Conservation (phyloP, 106 monocot species). For the Acanthochlamys bracteata region DNA sequence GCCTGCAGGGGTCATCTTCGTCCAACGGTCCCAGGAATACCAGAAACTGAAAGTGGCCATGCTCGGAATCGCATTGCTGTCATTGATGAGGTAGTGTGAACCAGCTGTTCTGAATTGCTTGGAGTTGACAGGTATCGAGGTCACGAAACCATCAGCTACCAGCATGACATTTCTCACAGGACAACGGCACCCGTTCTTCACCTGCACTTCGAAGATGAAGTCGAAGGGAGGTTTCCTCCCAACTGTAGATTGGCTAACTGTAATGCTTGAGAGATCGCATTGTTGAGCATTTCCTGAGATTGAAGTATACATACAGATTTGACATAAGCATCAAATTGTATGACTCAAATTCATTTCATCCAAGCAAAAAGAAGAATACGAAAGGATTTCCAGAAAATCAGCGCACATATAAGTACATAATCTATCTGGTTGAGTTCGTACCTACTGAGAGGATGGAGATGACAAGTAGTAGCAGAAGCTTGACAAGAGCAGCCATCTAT, state of each 20-base stretch:
- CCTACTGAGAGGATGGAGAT: conserved; percentile 7
- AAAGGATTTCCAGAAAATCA: neutral
- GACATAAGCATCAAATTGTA: neutral
- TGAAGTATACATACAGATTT: neutral
- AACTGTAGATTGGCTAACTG: conserved; percentile 11
- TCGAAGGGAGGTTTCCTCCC: conserved; percentile 22
- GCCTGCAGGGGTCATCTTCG: conserved; percentile 18
- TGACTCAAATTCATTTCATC: neutral
- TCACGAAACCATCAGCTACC: conserved; percentile 22
- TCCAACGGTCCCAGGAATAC: conserved; percentile 31
- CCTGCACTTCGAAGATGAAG: conserved; percentile 31
- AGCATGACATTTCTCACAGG: conserved; percentile 11
- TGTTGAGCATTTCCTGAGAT: neutral
- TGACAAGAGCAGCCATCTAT: conserved; percentile 11
- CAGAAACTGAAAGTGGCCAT: conserved; percentile 16
- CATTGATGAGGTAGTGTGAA: conserved; percentile 17
- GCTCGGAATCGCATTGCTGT: conserved; percentile 20
- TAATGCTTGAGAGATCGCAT: conserved; percentile 8
- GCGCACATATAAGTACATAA: too few relatives aligned
- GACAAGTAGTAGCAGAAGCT: conserved; percentile 8
- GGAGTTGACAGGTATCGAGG: conserved; percentile 22
- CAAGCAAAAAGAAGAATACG: neutral
- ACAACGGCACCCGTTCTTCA: conserved; percentile 34
- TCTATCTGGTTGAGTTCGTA: neutral
- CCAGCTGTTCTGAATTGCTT: conserved; percentile 16